Conservation (phyloP, 257 asterid genomes). For the Salvia miltiorrhiza region DNA sequence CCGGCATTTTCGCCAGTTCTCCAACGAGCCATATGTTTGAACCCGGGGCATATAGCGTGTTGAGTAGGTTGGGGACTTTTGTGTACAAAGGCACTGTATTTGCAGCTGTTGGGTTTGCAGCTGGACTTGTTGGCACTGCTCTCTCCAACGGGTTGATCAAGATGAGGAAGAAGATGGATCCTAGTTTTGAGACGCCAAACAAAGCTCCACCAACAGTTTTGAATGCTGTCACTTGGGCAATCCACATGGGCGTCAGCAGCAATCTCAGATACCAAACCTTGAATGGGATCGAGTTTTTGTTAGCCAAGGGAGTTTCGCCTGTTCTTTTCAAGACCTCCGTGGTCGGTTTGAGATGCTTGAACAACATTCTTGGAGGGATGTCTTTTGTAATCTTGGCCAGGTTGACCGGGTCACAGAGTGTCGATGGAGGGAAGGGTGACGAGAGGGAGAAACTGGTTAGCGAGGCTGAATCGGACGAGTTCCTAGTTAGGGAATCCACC, state of each 20-base stretch:
- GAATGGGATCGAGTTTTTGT: constrained; percentile 72
- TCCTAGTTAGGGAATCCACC: constrained; percentile 25
- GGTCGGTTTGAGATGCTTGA: constrained; percentile 70
- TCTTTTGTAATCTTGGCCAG: constrained; percentile 79
- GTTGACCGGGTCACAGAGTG: constrained; percentile 80
- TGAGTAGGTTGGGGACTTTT: constrained; percentile 66
- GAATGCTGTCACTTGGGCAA: constrained; percentile 84
- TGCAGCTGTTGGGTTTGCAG: constrained; percentile 78
- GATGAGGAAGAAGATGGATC: constrained; percentile 85
- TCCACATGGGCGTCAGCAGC: constrained; percentile 86
- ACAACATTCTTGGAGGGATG: constrained; percentile 85
- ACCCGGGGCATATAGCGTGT: constrained; percentile 56
- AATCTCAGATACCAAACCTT: constrained; percentile 82
- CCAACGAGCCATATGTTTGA: constrained; percentile 92
- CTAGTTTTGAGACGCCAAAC: constrained; percentile 75
- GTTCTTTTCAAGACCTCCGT: constrained; percentile 66
- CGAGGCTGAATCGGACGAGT: constrained; percentile 22
- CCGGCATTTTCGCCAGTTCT: constrained; percentile 62
- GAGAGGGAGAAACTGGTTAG: constrained; percentile 45
- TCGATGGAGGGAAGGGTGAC: constrained; percentile 29
- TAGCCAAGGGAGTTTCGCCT: constrained; percentile 61
- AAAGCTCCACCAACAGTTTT: constrained; percentile 71
- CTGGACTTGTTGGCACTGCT: constrained; percentile 86
- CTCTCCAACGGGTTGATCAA: constrained; percentile 72
- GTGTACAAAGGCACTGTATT: constrained; percentile 75